Base-by-base conservation (phyloP, 805 yeast genomes). In the Cyberlindnera americana region DNA sequence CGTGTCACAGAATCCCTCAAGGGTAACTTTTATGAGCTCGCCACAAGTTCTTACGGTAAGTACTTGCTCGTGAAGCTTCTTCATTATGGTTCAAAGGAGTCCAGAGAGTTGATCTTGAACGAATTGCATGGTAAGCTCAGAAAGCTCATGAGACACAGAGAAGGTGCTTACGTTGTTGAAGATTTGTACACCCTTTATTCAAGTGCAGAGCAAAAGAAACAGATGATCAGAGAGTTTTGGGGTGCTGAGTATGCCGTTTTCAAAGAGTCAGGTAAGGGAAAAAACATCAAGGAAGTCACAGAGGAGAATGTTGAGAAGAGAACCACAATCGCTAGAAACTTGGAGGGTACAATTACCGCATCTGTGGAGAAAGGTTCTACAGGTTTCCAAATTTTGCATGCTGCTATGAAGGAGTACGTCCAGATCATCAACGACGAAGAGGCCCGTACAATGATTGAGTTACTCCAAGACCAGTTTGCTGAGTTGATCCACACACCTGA, bases 141-240 rank as follows among this genome's bases (percentile, higher is more conserved):
- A 61, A 91, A 88, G 65, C 70, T 91, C 43, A 88, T 91, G 93
- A 81, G 95, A 70, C 97, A 91, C 66, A 83, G 85, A 67, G 98
- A 91, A 72, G 99, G 97, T 65, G 98, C 98, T 12, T 89, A 91
- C 56, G 98, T 91, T 28, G 89, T 90, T 49, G 98, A 91, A 65
- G 99, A 91, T 70, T 71, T 87, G 56, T 91, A 72, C 59, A 86
- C 87, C 18, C 75, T 89, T 41, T 91, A 90, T 62, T 78, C 96
- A 10, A 78, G 88, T 18, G 75, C 83, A 22, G 86, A 81, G 47
- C 98, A 91, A 65, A 85, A 78, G 62, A 77, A 78, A 40, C 96
- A 87, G 65, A 90, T 91, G 84, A 78, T 91, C 50, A 79, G 93
- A 64, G 99, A 91, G 66, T 91, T 91, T 60, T 91, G 95, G 88